phyloP scores from a whole-genome alignment of 2,329 filamentous ascomycete genomes.

The Aspergillus caelatus region DNA sequence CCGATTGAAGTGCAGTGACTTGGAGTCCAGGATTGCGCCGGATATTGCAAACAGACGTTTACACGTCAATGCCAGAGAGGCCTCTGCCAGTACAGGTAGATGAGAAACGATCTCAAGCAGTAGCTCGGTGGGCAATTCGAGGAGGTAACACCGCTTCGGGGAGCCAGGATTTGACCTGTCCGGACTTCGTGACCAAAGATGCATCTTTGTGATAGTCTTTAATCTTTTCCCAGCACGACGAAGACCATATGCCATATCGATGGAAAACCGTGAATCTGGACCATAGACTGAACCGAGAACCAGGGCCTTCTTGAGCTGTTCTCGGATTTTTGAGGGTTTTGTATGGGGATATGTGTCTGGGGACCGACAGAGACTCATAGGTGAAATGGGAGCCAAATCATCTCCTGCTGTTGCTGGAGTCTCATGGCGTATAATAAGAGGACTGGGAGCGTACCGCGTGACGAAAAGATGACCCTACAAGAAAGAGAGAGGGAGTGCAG shows the following conservation, averaged over 20 bases:
- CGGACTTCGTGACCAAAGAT: constrained; percentile 26
- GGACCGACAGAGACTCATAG: constrained; percentile 18
- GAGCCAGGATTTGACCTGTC: constrained; percentile 20
- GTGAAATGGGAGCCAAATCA: constrained; percentile 17
- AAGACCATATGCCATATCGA: constrained; percentile 33
- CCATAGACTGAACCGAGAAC: constrained; percentile 18
- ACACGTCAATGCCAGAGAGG: constrained; percentile 42
- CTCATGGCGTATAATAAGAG: constrained; percentile 30
- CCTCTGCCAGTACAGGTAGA: constrained; percentile 37
- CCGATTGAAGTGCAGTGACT: constrained; percentile 39
- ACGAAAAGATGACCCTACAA: constrained; percentile 19
- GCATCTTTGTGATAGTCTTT: constrained; percentile 33
- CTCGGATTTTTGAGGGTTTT: constrained; percentile 13
- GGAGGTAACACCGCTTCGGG: constrained; percentile 32
- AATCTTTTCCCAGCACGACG: constrained; percentile 34
- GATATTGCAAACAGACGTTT: constrained; percentile 40
- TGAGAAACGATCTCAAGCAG: constrained; percentile 41
- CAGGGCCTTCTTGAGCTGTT: constrained; percentile 6
- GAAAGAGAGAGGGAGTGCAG: constrained; percentile 4
- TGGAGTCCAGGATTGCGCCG: constrained; percentile 31
- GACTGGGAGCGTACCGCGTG: constrained; percentile 28
- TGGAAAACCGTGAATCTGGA: constrained; percentile 16
- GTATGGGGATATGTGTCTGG: constrained; percentile 14
- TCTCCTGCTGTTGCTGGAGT: constrained; percentile 17
- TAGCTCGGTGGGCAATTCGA: constrained; percentile 43